phyloP scores from a whole-genome alignment of 208 protist species.

The Endotrypanum monterogeii region DNA sequence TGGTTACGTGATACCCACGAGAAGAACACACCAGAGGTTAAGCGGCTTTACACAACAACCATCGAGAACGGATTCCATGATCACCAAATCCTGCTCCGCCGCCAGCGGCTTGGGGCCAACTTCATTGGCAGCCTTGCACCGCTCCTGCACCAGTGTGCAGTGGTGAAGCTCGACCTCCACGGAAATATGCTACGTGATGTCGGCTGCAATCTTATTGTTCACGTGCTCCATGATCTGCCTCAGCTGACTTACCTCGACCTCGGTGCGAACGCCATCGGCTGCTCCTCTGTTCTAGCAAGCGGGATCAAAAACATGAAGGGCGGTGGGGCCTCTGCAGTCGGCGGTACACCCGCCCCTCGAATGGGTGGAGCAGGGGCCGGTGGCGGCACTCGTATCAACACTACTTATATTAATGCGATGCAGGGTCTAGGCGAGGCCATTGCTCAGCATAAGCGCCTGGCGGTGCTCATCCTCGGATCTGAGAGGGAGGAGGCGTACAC shows the following conservation, averaged over 20 bases:
- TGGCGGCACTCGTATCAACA: constrained; percentile 13
- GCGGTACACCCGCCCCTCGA: constrained; percentile 1
- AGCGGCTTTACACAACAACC: constrained; percentile 76
- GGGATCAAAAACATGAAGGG: not conserved
- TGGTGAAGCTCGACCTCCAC: constrained; percentile 79
- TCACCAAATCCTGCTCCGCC: constrained; percentile 64
- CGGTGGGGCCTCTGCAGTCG: not conserved
- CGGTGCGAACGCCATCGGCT: constrained; percentile 80
- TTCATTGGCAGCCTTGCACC: constrained; percentile 66
- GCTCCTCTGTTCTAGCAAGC: constrained; percentile 7
- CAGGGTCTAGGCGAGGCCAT: constrained; percentile 62
- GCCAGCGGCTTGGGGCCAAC: constrained; percentile 80
- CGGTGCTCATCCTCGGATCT: constrained; percentile 76
- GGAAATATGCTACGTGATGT: constrained; percentile 88
- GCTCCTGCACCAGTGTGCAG: constrained; percentile 60
- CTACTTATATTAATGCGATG: constrained; percentile 44
- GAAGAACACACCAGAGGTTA: constrained; percentile 73
- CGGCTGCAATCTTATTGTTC: constrained; percentile 74
- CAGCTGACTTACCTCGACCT: constrained; percentile 78
- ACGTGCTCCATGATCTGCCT: constrained; percentile 72
- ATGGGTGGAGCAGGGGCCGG: not conserved
- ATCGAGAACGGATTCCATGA: constrained; percentile 75
- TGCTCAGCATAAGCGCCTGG: constrained; percentile 68
- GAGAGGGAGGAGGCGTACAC: constrained; percentile 62
- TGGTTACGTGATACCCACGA: constrained; percentile 92